These are phyloP conservation scores for Parasarocladium wereldwijsianum DNA, from an alignment of 2,329 filamentous ascomycete genomes.

Conservation along the genomic window DNA sequence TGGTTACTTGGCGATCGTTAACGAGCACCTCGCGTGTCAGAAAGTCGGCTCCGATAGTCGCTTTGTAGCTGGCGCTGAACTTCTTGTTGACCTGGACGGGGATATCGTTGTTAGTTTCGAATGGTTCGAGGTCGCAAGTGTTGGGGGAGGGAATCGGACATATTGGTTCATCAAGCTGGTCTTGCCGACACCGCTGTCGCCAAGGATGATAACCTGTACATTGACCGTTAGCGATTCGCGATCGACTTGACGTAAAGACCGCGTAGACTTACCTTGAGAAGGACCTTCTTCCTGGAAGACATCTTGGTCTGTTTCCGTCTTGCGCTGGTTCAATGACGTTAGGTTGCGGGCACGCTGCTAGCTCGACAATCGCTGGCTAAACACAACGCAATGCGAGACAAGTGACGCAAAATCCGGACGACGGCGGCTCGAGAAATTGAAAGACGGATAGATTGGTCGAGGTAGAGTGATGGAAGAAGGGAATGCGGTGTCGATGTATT, in stretches of 20 bases:
- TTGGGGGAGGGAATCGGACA: slow-evolving; percentile 42
- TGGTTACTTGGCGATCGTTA: slow-evolving; percentile 92
- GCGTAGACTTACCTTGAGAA: slow-evolving; percentile 55
- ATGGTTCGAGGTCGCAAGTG: slow-evolving; percentile 6
- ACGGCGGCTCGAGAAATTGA: no score
- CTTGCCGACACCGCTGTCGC: slow-evolving; percentile 97
- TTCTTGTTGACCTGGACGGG: slow-evolving; percentile 88
- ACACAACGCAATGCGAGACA: no score
- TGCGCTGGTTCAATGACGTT: slow-evolving; percentile 19
- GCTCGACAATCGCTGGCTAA: no score
- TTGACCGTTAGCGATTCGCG: background rate
- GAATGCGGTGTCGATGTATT: no score
- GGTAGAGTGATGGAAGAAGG: background rate
- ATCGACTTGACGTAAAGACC: slow-evolving; percentile 3
- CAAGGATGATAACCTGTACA: slow-evolving; percentile 86
- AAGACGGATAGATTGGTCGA: background rate
- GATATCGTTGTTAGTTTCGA: background rate
- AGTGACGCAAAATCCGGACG: no score
- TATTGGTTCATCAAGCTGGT: slow-evolving; percentile 99
- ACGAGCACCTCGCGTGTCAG: slow-evolving; percentile 95
- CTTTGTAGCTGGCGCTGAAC: slow-evolving; percentile 99
- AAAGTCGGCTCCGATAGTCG: slow-evolving; percentile 97
- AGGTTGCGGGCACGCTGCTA: no score
- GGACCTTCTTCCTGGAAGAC: slow-evolving; percentile 78
- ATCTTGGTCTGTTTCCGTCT: slow-evolving; percentile 29